phyloP scores from a whole-genome alignment of 1,284 basidiomycete genomes.

The Caloboletus firmus region DNA sequence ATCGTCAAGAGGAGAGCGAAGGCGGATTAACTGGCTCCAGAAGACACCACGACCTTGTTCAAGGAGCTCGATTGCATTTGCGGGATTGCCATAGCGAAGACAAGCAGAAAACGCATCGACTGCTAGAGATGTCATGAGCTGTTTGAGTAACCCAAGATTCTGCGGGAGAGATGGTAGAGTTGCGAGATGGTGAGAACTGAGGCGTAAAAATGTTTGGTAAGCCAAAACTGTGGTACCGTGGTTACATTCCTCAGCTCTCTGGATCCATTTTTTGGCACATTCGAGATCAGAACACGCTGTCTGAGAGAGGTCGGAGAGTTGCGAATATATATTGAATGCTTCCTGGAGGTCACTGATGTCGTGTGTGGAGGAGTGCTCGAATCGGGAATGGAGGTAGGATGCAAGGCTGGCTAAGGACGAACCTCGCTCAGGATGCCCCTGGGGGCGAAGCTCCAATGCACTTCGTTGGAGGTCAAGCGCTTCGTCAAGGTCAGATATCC shows the following conservation, averaged over 20 bases:
- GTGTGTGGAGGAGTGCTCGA: background rate
- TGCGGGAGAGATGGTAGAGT: background rate
- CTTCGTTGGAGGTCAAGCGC: no score
- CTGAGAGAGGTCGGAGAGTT: no score
- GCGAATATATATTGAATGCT: background rate
- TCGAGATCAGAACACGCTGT: no score
- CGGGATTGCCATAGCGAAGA: background rate
- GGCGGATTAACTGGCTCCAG: background rate
- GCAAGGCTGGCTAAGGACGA: no score
- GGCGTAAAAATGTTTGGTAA: background rate
- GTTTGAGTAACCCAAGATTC: background rate
- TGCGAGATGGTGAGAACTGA: background rate
- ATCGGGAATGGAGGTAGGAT: background rate
- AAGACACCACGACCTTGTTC: no score
- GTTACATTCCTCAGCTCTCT: background rate
- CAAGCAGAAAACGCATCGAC: background rate
- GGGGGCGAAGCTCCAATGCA: no score
- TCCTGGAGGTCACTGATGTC: background rate
- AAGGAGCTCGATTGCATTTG: background rate
- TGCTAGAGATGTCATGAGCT: background rate
- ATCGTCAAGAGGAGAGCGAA: background rate
- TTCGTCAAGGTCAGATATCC: no score
- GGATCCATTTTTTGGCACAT: no score
- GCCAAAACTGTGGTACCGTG: background rate
- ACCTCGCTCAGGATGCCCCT: no score